phyloP scores from a whole-genome alignment of 495 filamentous ascomycete genomes.

The Aspergillus sclerotiicarbonarius region DNA sequence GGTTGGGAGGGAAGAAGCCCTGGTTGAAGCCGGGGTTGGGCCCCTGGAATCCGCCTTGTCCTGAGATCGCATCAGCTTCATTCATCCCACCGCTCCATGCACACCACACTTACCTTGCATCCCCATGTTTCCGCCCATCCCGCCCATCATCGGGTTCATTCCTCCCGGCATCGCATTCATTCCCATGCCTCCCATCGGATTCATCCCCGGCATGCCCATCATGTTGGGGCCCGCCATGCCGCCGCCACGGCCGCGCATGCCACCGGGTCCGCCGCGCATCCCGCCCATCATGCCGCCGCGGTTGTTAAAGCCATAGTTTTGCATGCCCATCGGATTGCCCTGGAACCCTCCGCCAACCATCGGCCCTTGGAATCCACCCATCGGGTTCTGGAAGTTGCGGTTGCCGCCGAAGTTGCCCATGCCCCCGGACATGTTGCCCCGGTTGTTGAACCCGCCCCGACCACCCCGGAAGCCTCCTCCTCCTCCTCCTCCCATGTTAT shows the following conservation, averaged over 20 bases:
- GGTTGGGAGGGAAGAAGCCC: conserved; percentile 69
- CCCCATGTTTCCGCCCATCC: conserved; percentile 59
- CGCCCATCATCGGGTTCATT: conserved; percentile 57
- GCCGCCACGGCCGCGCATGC: conserved; percentile 70
- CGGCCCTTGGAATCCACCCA: conserved; percentile 54
- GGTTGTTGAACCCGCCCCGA: conserved; percentile 45
- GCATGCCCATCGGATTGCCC: conserved; percentile 54
- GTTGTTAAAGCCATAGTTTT: conserved; percentile 59
- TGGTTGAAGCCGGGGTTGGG: conserved; percentile 74
- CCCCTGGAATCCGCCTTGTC: conserved; percentile 62
- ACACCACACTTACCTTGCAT: conserved; percentile 57
- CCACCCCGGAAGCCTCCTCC: conserved; percentile 48
- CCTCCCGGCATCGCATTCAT: conserved; percentile 60
- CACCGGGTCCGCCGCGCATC: conserved; percentile 64
- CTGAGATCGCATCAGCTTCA: conserved; percentile 16
- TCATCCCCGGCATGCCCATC: conserved; percentile 55
- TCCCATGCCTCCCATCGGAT: conserved; percentile 59
- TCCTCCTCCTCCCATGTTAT: conserved; percentile 42
- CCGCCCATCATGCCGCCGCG: conserved; percentile 64
- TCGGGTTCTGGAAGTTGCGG: conserved; percentile 53
- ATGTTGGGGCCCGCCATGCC: conserved; percentile 49
- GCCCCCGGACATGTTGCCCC: conserved; percentile 39
- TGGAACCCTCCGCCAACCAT: conserved; percentile 63
- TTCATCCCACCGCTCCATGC: background rate
- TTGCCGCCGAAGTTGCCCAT: conserved; percentile 42